Evolutionary conservation across 768 basidiomycete species (phyloP).

Genomic region (Tubosaeta sp.): DNA sequence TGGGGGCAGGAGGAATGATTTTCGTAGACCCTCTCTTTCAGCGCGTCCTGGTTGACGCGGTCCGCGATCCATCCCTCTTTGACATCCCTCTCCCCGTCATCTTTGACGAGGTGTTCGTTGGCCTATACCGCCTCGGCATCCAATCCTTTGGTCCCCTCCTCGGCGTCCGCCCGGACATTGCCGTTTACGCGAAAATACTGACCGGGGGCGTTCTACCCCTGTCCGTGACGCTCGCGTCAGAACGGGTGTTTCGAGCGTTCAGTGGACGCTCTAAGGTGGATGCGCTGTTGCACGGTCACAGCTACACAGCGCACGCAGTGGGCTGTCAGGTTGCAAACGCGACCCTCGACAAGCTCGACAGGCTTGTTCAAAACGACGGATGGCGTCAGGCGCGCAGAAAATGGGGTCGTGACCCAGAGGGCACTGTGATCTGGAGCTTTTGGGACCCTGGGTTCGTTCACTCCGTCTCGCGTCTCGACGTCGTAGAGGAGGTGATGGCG

Average conservation of each 20-base stretch:
- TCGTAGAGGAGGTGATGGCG: constrained; percentile 77
- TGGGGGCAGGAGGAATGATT: constrained; percentile 96
- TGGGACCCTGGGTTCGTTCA: constrained; percentile 77
- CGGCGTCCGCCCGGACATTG: constrained; percentile 77
- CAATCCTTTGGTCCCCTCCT: constrained; percentile 61
- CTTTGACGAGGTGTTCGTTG: constrained; percentile 95
- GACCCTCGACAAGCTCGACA: constrained; percentile 64
- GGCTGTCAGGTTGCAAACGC: constrained; percentile 90
- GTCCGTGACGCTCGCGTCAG: constrained; percentile 76
- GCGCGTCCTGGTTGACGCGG: constrained; percentile 76
- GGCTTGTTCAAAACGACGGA: constrained; percentile 39
- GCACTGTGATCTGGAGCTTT: constrained; percentile 68
- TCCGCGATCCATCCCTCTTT: constrained; percentile 46
- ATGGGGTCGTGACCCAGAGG: constrained; percentile 42
- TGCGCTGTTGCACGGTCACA: constrained; percentile 91
- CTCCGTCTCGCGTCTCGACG: constrained; percentile 48
- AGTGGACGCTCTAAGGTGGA: constrained; percentile 69
- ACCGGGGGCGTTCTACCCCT: constrained; percentile 91
- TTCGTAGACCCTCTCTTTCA: constrained; percentile 98
- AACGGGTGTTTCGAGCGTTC: constrained; percentile 79
- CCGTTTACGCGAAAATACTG: constrained; percentile 89
- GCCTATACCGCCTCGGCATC: constrained; percentile 83
- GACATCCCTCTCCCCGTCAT: constrained; percentile 74
- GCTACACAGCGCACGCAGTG: constrained; percentile 91
- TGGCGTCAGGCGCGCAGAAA: constrained; percentile 58